These are phyloP conservation scores for Phycomyces blakesleeanus DNA, from an alignment of 192 early-diverging fungal genomes.

Conservation along the genomic window DNA sequence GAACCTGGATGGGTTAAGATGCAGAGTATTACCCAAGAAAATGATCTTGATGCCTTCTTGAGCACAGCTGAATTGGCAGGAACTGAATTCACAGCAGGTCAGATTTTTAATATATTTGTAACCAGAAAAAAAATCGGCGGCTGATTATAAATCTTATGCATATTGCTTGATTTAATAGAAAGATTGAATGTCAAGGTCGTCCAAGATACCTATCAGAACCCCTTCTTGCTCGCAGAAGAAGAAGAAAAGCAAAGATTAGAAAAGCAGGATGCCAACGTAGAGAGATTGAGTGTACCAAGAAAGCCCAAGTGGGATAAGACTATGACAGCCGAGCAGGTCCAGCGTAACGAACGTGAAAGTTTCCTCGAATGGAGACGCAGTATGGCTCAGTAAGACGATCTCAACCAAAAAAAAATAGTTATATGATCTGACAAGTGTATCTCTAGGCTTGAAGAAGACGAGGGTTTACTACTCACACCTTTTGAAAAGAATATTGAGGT, in stretches of 20 bases:
- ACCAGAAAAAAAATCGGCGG: conserved; percentile 23
- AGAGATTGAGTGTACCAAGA: conserved; percentile 80
- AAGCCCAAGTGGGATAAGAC: conserved; percentile 82
- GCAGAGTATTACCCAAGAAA: conserved; percentile 95
- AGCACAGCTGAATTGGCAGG: conserved; percentile 92
- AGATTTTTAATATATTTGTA: not conserved
- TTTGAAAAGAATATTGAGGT: conserved; percentile 99
- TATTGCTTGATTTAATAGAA: conserved; percentile 40
- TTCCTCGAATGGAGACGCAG: conserved; percentile 93
- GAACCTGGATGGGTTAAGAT: conserved; percentile 80
- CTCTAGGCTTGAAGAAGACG: conserved; percentile 80
- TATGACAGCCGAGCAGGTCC: conserved; percentile 79
- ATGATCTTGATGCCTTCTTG: conserved; percentile 95
- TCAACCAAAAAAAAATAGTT: not conserved
- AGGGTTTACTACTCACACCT: conserved; percentile 91
- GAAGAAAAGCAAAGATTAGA: conserved; percentile 75
- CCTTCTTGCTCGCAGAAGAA: conserved; percentile 74
- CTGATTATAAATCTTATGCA: not conserved
- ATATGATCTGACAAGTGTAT: not conserved
- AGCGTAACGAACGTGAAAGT: conserved; percentile 74
- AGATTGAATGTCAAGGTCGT: conserved; percentile 82
- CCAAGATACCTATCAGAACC: conserved; percentile 68
- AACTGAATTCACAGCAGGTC: conserved; percentile 87
- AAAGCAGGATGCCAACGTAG: conserved; percentile 74
- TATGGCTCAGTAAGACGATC: conserved; percentile 56